Conservation (phyloP, 345 rosid species). For the Salix udensis region DNA sequence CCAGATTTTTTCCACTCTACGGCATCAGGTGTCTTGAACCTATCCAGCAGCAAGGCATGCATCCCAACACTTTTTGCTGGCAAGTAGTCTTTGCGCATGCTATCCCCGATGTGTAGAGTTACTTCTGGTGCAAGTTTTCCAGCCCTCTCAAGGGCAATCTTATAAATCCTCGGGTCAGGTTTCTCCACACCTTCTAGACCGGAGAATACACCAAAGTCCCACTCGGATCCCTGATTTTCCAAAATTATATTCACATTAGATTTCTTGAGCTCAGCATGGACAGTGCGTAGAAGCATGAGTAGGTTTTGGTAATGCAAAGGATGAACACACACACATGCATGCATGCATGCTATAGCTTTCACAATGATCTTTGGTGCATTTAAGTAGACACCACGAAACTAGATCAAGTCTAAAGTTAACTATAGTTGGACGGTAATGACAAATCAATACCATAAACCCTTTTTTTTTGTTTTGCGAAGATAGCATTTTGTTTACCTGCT, state of each 20-base stretch:
- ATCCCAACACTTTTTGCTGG: slow-evolving; percentile 86
- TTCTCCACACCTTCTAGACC: slow-evolving; percentile 92
- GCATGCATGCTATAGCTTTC: background rate
- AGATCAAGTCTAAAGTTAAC: background rate
- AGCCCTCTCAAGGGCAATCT: slow-evolving; percentile 70
- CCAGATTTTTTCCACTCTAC: slow-evolving; percentile 75
- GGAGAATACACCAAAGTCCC: slow-evolving; percentile 97
- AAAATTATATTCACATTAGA: background rate
- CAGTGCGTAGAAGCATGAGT: background rate
- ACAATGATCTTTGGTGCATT: background rate
- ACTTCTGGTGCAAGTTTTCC: slow-evolving; percentile 71
- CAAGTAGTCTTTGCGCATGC: slow-evolving; percentile 80
- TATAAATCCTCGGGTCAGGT: slow-evolving; percentile 72
- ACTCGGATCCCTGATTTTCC: slow-evolving; percentile 63
- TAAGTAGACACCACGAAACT: background rate
- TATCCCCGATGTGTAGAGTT: slow-evolving; percentile 80
- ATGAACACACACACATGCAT: too few relatives aligned
- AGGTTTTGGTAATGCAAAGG: background rate
- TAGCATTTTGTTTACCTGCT: slow-evolving; percentile 44
- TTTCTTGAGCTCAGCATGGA: background rate
- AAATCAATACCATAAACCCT: too few relatives aligned
- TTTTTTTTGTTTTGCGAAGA: background rate
- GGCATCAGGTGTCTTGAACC: slow-evolving; percentile 83
- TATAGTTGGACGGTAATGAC: background rate
- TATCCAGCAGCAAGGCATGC: slow-evolving; percentile 82